Percentiles rank a stretch among this genome's conserved stretches.
phyloP scores from a whole-genome alignment of 345 rosid species.

The Rhodamnia argentea region DNA sequence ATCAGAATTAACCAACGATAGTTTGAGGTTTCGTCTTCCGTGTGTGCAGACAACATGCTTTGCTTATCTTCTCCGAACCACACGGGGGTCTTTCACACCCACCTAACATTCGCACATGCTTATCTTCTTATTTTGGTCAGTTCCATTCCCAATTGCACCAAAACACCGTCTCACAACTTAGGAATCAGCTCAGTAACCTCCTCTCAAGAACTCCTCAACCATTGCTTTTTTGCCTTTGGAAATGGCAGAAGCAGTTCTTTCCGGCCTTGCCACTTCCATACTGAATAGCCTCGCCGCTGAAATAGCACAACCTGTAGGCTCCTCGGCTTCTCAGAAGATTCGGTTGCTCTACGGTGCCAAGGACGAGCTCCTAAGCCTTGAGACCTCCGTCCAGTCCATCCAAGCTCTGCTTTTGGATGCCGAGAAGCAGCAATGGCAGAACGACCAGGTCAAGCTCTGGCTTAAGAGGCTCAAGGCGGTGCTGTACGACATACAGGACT shows the following conservation, averaged over 20 bases:
- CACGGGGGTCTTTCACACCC: no score
- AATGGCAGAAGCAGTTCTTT: neutral
- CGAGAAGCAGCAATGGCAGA: constrained; percentile 2
- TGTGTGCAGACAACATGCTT: no score
- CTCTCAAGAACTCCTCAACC: no score
- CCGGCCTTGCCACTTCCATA: neutral
- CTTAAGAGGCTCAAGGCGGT: constrained; percentile 2
- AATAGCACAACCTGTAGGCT: neutral
- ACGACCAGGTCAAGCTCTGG: neutral
- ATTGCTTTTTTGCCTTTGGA: neutral
- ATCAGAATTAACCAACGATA: no score
- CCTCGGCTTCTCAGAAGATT: neutral
- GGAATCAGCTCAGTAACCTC: no score
- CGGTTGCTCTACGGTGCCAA: neutral
- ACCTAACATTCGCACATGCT: no score
- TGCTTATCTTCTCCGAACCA: no score
- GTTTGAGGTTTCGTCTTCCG: no score
- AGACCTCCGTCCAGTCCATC: neutral
- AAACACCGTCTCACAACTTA: no score
- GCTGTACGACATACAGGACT: constrained; percentile 9
- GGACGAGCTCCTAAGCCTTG: neutral
- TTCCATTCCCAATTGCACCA: no score
- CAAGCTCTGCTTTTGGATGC: constrained; percentile 10
- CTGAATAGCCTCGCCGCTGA: neutral
- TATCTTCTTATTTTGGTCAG: no score